phyloP scores from a whole-genome alignment of 2,329 filamentous ascomycete species.

The Daldinia sp. region DNA sequence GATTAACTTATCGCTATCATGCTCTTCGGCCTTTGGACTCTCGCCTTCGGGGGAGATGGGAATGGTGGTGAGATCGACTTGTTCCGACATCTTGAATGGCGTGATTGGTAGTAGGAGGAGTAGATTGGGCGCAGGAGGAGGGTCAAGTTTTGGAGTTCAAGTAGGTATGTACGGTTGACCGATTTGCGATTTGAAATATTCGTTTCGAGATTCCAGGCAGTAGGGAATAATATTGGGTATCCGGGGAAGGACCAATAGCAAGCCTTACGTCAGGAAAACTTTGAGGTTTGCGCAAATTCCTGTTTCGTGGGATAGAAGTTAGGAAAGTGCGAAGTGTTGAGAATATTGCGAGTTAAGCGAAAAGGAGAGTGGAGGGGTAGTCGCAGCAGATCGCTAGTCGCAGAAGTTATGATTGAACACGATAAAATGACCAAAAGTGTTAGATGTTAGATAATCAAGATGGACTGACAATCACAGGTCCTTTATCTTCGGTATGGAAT shows the following conservation, averaged over 20 bases:
- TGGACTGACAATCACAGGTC: constrained; percentile 3
- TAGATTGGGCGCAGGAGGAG: not conserved
- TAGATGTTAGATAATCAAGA: not conserved
- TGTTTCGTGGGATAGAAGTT: constrained; percentile 5
- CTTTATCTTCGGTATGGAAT: constrained; percentile 1
- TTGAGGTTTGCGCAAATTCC: constrained; percentile 18
- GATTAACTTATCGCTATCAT: constrained; percentile 71
- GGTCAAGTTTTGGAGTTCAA: constrained; percentile 3
- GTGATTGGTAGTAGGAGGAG: constrained; percentile 12
- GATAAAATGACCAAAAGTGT: not conserved
- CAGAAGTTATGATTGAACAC: constrained; percentile 11
- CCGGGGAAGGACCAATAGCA: not conserved
- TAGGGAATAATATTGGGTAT: not conserved
- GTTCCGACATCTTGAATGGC: constrained; percentile 59
- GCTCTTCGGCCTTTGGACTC: constrained; percentile 58
- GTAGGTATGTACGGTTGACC: constrained; percentile 8
- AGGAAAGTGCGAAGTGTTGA: constrained; percentile 15
- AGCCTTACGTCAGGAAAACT: not conserved
- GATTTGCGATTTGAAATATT: constrained; percentile 21
- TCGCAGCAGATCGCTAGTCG: constrained; percentile 20
- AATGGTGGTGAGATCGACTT: constrained; percentile 76
- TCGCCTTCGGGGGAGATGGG: constrained; percentile 74
- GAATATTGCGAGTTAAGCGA: constrained; percentile 14
- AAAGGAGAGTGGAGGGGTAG: constrained; percentile 28
- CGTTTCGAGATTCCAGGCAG: not conserved